Evolutionary conservation across 495 filamentous ascomycete species (phyloP).

Genomic region (Hypoxylon perforatum): DNA sequence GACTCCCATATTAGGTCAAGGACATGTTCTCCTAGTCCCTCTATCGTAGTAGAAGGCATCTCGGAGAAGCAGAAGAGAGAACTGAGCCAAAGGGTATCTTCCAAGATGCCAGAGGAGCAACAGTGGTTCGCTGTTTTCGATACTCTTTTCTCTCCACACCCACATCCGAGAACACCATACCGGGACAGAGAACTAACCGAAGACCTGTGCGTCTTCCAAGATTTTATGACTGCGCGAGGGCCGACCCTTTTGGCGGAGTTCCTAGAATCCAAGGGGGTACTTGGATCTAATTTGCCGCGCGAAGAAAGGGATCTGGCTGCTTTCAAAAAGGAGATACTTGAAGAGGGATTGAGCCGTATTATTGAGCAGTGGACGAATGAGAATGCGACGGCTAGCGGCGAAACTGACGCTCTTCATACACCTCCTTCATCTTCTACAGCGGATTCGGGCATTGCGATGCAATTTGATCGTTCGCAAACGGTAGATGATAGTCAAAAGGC

Average conservation of each 20-base stretch:
- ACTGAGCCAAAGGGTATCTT: constrained; percentile 36
- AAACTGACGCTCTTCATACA: constrained; percentile 24
- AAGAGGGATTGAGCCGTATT: constrained; percentile 37
- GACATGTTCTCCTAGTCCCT: constrained; percentile 28
- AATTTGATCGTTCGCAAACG: neutral
- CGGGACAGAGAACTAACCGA: constrained; percentile 35
- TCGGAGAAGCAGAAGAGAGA: constrained; percentile 44
- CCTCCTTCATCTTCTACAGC: constrained; percentile 29
- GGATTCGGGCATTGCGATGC: constrained; percentile 34
- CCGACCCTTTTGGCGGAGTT: constrained; percentile 31
- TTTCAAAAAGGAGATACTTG: constrained; percentile 30
- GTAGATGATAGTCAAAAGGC: neutral
- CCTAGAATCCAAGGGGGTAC: constrained; percentile 24
- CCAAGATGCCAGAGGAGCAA: constrained; percentile 39
- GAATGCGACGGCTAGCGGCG: constrained; percentile 15
- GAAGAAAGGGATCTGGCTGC: constrained; percentile 37
- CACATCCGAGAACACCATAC: constrained; percentile 40
- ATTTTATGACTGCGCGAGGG: constrained; percentile 34
- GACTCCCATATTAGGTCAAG: constrained; percentile 33
- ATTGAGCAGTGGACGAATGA: constrained; percentile 44
- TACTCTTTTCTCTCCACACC: constrained; percentile 37
- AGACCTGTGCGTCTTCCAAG: constrained; percentile 39
- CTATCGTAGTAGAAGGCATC: constrained; percentile 44
- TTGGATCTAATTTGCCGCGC: constrained; percentile 25
- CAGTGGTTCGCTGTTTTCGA: constrained; percentile 48